Evolutionary conservation across 1,284 basidiomycete species (phyloP), one percentile per base, ranked within the genome.

Genomic region (Taiwanofungus camphoratus): DNA sequence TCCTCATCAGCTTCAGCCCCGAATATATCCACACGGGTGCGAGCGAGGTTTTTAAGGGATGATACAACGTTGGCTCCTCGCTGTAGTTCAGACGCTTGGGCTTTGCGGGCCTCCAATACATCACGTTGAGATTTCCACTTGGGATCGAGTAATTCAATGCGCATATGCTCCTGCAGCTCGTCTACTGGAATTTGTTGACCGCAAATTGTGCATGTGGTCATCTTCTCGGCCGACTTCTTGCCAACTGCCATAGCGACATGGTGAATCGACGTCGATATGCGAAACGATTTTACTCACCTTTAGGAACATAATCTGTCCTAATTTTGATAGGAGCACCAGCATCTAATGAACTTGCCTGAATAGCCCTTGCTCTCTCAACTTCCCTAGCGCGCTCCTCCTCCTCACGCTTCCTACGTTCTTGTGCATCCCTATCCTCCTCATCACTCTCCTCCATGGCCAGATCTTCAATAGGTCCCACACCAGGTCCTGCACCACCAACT

Each of bases 91-190:
- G 87, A 89, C 6, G 91, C 82, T 61, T 96, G 92, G 5, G 87
- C 87, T 57, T 91, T 89, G 60, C 93, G 87, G 37, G 83, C 76
- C 60, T 97, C 93, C 56, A 92, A 70, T 15, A 69, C 75, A 56
- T 92, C 85, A 55, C 93, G 88, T 61, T 95, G 91, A 48, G 92
- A 91, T 64, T 96, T 96, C 93, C 93, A 98, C 59, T 87, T 83
- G 31, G 96, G 96, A 67, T 99, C 94, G 56, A 99, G 79, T 39
- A 98, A 70, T 64, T 99, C 96, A 64, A 99, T 97, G 59, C 96
- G 89, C 76, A 98, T 95, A 66, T 99, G 96, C 62, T 99, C 94
- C 53, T 93, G 83, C 49, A 99, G 76, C 63, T 99, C 94, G 67
- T 93, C 87, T 53, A 96, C 84, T 21, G 93, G 84, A 20, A 99